Conservation (phyloP, 176 grass and related monocot species). For the Themeda triandra region DNA sequence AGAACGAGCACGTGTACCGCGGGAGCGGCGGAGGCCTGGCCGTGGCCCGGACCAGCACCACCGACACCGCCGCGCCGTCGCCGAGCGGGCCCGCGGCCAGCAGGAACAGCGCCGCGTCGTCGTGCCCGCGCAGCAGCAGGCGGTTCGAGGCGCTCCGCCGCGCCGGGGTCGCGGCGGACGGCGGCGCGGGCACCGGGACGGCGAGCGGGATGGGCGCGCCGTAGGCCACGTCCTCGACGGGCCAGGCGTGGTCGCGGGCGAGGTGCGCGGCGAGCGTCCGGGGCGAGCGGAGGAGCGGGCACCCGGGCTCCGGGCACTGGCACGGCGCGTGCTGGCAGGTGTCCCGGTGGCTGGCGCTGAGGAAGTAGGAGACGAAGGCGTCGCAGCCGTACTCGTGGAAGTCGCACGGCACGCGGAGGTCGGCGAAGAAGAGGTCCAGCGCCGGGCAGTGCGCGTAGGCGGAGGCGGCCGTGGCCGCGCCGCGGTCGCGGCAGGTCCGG, state of each 20-base stretch:
- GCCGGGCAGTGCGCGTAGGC: not conserved
- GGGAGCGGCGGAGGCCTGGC: not conserved
- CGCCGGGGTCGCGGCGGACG: not conserved
- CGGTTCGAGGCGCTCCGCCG: not conserved
- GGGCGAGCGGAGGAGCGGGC: not conserved
- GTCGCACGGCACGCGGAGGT: conserved; percentile 1
- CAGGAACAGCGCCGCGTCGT: not conserved
- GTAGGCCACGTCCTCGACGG: not conserved
- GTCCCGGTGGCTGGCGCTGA: not conserved
- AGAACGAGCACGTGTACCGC: conserved; percentile 14
- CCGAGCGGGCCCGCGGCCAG: not conserved
- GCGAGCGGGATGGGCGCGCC: not conserved
- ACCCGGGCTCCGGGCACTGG: conserved; percentile 14
- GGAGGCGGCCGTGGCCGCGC: not conserved
- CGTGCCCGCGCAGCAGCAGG: not conserved
- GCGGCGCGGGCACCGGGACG: not conserved
- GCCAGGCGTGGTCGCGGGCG: not conserved
- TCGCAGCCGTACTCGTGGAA: not conserved
- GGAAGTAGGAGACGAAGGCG: not conserved
- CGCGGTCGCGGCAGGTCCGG: not conserved
- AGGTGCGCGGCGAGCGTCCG: conserved; percentile 3
- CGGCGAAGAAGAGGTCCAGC: not conserved
- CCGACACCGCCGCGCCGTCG: conserved; percentile 1
- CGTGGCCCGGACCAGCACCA: not conserved
- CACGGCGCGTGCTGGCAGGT: conserved; percentile 16